Evolutionary conservation across 768 basidiomycete species (phyloP).

Genomic region (Dacryopinax primogenitus): DNA sequence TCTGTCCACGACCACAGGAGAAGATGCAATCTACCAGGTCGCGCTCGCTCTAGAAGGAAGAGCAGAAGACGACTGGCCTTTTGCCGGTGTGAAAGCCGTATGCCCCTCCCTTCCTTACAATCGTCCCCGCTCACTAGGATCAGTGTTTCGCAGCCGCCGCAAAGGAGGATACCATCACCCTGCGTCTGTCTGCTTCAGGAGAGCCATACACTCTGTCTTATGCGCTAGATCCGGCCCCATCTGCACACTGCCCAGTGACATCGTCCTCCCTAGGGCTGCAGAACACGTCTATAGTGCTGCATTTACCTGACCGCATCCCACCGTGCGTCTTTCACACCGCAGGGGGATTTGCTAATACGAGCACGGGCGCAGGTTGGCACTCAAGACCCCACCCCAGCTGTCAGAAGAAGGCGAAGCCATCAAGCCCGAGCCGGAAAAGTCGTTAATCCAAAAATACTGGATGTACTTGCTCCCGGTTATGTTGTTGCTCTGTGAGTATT

Average conservation of each 20-base stretch:
- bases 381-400: constrained; percentile 54
- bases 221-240: neutral
- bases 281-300: neutral
- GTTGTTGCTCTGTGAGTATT: constrained; percentile 32
- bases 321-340: neutral
- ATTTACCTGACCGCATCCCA: neutral
- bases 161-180: neutral
- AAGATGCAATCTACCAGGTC: neutral
- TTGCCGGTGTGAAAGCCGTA: neutral
- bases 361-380: constrained; percentile 42
- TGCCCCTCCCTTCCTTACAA: neutral
- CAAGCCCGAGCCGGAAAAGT: constrained; percentile 50
- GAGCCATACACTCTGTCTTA: neutral
- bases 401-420: constrained; percentile 54
- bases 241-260: neutral
- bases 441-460: constrained; percentile 85
- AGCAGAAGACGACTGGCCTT: neutral
- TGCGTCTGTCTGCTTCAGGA: neutral
- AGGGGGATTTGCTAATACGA: constrained; percentile 14
- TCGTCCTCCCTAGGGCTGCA: neutral
- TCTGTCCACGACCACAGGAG: neutral
- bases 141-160: neutral
- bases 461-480: constrained; percentile 55
- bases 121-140: neutral
- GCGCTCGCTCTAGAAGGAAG: neutral